Evolutionary conservation across 768 basidiomycete species (phyloP), one percentile per base, ranked within the genome.

Genomic region (Mycena haematopus): DNA sequence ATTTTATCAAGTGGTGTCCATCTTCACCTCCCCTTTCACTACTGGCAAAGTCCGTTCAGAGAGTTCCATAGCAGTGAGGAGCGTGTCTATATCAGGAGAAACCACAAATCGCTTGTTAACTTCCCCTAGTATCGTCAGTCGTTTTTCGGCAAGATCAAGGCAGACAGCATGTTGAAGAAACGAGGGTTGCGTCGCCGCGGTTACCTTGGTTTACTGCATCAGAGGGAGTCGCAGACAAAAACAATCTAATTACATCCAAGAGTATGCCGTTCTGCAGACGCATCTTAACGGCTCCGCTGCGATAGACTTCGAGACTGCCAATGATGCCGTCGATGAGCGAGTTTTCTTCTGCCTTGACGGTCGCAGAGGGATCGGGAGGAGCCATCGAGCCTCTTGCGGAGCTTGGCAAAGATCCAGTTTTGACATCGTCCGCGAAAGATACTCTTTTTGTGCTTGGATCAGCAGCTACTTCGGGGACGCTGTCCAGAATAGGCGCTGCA

Each of bases 151-250:
- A 54, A 76, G 70, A 72, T 96, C 88, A 29, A 96, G 71, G 68
- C 88, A 82, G 21, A 92, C 89, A 7, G 91, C 90, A 58, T 96
- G 93, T 72, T 96, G 93, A 3, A 96, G 82, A 74, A 96, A 96
- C 0, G 93, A 91, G 1, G 93, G 87, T 58, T 90, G 90, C 2
- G 92, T 93, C 9, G 89, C 92, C 11, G 90, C 86, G 19, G 84
- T 86, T 33, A 96, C 89, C 95, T 93, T 69, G 36, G 46, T 49
- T 56, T 29, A 40, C 53, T 9, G 27, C 7, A 14, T 62, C 35
- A 62, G 55, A 70, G 6, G 58, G 38, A 47, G 49, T 58, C 8
- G 44, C 36, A 45, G 33, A 47, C 45, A 42, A 63, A 36, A 63
- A 60, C 19, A 33, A 24, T 6, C 19, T 19, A 77, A 87, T 65